phyloP scores from a whole-genome alignment of 805 yeast species.

The Teunomyces stri region DNA sequence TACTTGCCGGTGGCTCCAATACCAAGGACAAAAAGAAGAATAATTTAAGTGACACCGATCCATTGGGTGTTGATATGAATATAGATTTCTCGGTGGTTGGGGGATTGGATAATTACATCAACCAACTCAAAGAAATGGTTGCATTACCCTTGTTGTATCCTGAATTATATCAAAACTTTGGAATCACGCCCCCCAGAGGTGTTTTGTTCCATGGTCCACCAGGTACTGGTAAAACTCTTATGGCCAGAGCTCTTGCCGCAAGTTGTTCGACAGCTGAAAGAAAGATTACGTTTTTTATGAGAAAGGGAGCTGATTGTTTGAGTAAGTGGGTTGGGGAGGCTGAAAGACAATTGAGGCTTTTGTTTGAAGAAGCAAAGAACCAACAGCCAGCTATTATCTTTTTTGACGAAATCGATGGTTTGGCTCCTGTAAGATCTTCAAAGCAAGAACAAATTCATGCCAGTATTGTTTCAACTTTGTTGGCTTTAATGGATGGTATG shows the following conservation, averaged over 20 bases:
- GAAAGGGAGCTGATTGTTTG: slow-evolving; percentile 96
- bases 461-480: slow-evolving; percentile 88
- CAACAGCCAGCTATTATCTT: slow-evolving; percentile 95
- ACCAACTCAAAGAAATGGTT: slow-evolving; percentile 95
- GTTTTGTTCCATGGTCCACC: slow-evolving; percentile 98
- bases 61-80: slow-evolving; percentile 84
- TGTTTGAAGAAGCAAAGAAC: slow-evolving; percentile 94
- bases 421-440: slow-evolving; percentile 96
- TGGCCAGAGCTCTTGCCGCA: slow-evolving; percentile 97
- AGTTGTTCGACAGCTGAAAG: slow-evolving; percentile 82
- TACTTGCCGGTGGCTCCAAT: slow-evolving; percentile 33
- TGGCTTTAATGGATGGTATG: slow-evolving; percentile 99
- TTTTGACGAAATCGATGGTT: slow-evolving; percentile 96
- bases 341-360: slow-evolving; percentile 83
- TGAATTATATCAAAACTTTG: slow-evolving; percentile 84
- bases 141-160: slow-evolving; percentile 91
- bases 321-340: slow-evolving; percentile 99
- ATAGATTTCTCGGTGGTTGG: slow-evolving; percentile 85
- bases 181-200: slow-evolving; percentile 95
- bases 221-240: slow-evolving; percentile 96
- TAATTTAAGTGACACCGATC: slow-evolving; percentile 84
- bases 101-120: slow-evolving; percentile 85
- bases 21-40: slow-evolving; percentile 48
- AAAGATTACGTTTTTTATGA: slow-evolving; percentile 93
- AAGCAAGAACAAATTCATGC: slow-evolving; percentile 99